A percentile compares a stretch with the other conserved stretches of the same genome.
Evolutionary conservation across 208 protist genomes (phyloP).

Genomic region (Naegleria lovaniensis): DNA sequence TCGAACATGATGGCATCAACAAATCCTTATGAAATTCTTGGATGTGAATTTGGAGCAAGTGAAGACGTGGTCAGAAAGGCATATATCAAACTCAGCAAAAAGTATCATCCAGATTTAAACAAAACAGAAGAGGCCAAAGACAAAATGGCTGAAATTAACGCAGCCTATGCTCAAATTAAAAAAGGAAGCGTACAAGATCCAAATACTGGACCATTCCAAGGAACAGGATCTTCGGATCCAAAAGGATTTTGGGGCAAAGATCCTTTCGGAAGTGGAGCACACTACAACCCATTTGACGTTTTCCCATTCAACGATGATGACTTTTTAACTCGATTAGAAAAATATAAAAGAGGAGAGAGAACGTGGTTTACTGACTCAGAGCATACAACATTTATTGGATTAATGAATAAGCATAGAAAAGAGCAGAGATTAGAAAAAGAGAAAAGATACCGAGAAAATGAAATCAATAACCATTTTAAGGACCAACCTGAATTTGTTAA

Average conservation of each 20-base stretch:
- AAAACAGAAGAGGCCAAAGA: background rate
- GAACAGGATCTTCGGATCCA: background rate
- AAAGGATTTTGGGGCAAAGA: background rate
- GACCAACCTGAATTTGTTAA: background rate
- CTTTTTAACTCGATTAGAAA: background rate
- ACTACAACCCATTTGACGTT: background rate
- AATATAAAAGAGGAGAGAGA: background rate
- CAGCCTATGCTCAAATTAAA: constrained; percentile 35
- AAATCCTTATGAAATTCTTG: constrained; percentile 21
- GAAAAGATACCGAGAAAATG: background rate
- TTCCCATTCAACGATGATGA: background rate
- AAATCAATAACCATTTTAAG: background rate
- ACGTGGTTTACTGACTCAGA: background rate
- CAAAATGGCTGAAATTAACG: constrained; percentile 27
- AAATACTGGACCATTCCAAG: background rate
- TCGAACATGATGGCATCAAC: background rate
- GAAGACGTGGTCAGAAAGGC: background rate
- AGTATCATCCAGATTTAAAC: constrained; percentile 10
- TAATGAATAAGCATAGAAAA: background rate
- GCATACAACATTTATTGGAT: background rate
- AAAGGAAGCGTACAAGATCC: background rate
- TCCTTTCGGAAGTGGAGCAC: background rate
- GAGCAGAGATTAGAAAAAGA: background rate
- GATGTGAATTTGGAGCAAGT: background rate
- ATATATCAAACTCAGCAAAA: background rate